A percentile compares a stretch with the other conserved stretches of the same genome.
Conservation (phyloP, 768 basidiomycete species). For the Stropharia rugosoannulata region DNA sequence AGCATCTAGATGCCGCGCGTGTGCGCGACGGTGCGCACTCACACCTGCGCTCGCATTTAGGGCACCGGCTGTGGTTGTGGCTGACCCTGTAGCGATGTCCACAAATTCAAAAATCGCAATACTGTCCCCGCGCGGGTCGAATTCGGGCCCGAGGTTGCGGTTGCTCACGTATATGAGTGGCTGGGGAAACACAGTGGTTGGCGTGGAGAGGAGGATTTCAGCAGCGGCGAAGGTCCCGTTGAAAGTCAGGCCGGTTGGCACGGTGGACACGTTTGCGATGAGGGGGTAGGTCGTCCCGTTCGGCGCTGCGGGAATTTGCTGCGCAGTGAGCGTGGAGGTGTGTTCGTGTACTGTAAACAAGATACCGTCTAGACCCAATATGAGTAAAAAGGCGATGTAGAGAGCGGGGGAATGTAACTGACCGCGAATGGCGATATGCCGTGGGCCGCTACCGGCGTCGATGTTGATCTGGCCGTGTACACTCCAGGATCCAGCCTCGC, state of each 20-base stretch:
- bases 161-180: slow-evolving; percentile 64
- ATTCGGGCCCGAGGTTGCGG: slow-evolving; percentile 43
- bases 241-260: slow-evolving; percentile 29
- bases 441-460: slow-evolving; percentile 55
- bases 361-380: slow-evolving; percentile 33
- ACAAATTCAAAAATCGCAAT: slow-evolving; percentile 55
- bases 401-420: neutral
- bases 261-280: slow-evolving; percentile 47
- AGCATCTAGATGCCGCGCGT: neutral
- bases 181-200: slow-evolving; percentile 40
- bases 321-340: slow-evolving; percentile 54
- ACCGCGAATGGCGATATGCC: slow-evolving; percentile 31
- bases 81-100: too few relatives aligned
- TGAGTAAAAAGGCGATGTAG: neutral
- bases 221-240: slow-evolving; percentile 44
- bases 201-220: slow-evolving; percentile 56
- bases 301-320: slow-evolving; percentile 48
- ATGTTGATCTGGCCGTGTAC: slow-evolving; percentile 57
- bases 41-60: neutral
- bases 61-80: too few relatives aligned
- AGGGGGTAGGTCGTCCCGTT: slow-evolving; percentile 47
- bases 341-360: slow-evolving; percentile 53
- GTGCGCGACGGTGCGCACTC: neutral
- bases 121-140: slow-evolving; percentile 54
- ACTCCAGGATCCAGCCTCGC: slow-evolving; percentile 41